These are phyloP conservation scores for Plasmodium malariae DNA, from an alignment of 169 alveolate species.

Conservation along the genomic window DNA sequence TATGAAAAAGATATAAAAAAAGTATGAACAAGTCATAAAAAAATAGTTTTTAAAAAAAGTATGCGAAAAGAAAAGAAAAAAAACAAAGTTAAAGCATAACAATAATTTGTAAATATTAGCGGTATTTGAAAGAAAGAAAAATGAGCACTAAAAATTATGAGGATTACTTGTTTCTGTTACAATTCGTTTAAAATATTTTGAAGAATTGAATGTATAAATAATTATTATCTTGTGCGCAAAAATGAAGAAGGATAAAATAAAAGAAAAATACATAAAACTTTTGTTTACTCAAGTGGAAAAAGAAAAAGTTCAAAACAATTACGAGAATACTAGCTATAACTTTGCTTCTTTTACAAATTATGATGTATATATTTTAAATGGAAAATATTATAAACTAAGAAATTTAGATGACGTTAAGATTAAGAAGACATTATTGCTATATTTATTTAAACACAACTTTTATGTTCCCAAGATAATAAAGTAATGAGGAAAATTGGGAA, in stretches of 20 bases:
- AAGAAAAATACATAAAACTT: slow-evolving; percentile 37
- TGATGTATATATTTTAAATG: slow-evolving; percentile 44
- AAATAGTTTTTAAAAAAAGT: not conserved
- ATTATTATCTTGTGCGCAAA: not conserved
- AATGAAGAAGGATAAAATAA: slow-evolving; percentile 38
- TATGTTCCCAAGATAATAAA: slow-evolving; percentile 51
- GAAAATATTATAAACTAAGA: slow-evolving; percentile 34
- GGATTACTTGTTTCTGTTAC: not conserved
- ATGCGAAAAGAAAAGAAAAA: slow-evolving; percentile 1
- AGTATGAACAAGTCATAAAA: too few species aligned
- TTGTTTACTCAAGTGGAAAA: slow-evolving; percentile 35
- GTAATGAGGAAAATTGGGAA: slow-evolving; percentile 23
- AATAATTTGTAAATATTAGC: not conserved
- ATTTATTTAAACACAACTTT: slow-evolving; percentile 35
- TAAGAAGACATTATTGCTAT: slow-evolving; percentile 35
- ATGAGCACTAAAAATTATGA: not conserved
- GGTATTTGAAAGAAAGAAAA: not conserved
- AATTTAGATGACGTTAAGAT: slow-evolving; percentile 19
- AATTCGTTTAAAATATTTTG: not conserved
- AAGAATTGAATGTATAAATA: not conserved
- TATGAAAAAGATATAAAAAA: too few species aligned
- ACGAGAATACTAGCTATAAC: slow-evolving; percentile 7
- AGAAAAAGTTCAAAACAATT: slow-evolving; percentile 10
- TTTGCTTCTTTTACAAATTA: slow-evolving; percentile 12
- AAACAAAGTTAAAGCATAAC: not conserved